Evolutionary conservation across 2,329 filamentous ascomycete genomes (phyloP).

Genomic region (Hansfordia pulvinata): DNA sequence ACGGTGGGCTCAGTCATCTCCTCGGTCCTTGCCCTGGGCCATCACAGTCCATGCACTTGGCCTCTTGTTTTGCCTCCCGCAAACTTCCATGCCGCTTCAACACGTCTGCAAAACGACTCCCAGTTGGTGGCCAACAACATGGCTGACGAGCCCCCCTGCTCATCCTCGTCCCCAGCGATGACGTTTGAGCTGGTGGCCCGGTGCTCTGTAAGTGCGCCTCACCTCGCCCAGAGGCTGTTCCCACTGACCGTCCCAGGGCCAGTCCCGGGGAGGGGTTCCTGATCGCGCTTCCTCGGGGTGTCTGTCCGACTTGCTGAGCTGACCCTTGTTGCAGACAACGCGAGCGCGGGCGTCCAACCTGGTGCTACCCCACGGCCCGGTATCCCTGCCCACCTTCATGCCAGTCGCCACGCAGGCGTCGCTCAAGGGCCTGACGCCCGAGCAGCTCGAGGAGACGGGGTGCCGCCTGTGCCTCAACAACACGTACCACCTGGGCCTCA

Average conservation of each 20-base stretch:
- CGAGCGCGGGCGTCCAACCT: conserved; percentile 84
- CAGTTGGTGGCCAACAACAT: conserved; percentile 36
- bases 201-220: conserved; percentile 56
- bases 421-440: conserved; percentile 83
- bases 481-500: conserved; percentile 91
- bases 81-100: no score
- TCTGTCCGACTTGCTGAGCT: no score
- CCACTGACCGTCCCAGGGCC: background rate
- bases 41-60: no score
- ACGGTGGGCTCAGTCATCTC: no score
- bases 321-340: conserved; percentile 53
- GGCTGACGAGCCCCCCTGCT: no score
- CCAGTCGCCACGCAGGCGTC: conserved; percentile 95
- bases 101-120: no score
- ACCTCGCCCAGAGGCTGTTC: conserved; percentile 4
- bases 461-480: conserved; percentile 94
- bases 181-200: conserved; percentile 65
- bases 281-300: conserved; percentile 1
- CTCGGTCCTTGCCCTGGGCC: no score
- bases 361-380: conserved; percentile 79
- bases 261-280: conserved; percentile 1
- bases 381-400: conserved; percentile 93
- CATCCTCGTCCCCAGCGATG: conserved; percentile 45
- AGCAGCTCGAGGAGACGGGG: conserved; percentile 78
- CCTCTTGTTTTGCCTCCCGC: no score